Evolutionary conservation across 495 filamentous ascomycete genomes (phyloP).

Genomic region (Penicillium cinerascens): DNA sequence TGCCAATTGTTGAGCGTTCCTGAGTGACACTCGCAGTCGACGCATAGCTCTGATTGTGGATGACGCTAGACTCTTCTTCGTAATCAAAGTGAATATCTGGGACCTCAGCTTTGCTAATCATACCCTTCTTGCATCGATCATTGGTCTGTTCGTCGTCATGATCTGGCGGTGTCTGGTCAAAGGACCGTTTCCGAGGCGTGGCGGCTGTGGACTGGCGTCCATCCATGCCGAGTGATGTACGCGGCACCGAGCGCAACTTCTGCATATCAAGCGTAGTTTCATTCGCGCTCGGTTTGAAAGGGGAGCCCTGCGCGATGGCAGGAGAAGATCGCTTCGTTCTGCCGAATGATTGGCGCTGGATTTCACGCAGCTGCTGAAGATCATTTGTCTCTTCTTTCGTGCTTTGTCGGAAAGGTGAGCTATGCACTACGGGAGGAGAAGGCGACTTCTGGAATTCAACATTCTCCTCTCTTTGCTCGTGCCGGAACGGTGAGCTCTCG

Average conservation of each 20-base stretch:
- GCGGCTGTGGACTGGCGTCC: slow-evolving; percentile 2
- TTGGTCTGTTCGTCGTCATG: slow-evolving; percentile 17
- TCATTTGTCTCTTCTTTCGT: slow-evolving; percentile 33
- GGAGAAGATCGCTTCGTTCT: slow-evolving; percentile 1
- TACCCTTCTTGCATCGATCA: slow-evolving; percentile 34
- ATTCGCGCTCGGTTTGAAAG: neutral
- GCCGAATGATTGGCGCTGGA: neutral
- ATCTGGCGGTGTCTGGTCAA: slow-evolving; percentile 36
- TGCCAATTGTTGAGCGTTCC: slow-evolving; percentile 26
- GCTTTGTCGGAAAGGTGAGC: slow-evolving; percentile 36
- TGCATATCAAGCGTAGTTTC: slow-evolving; percentile 10
- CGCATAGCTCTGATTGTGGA: slow-evolving; percentile 20
- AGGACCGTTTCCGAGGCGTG: slow-evolving; percentile 39
- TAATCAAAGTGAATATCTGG: slow-evolving; percentile 30
- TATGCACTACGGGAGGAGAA: slow-evolving; percentile 9
- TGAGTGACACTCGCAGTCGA: slow-evolving; percentile 15
- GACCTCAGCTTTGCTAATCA: slow-evolving; percentile 18
- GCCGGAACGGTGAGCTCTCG: slow-evolving; percentile 16
- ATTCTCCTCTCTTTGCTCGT: slow-evolving; percentile 31
- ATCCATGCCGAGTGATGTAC: slow-evolving; percentile 12
- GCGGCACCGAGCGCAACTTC: slow-evolving; percentile 11
- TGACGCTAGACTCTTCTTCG: slow-evolving; percentile 30
- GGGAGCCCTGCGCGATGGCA: neutral
- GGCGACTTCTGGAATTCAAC: slow-evolving; percentile 24
- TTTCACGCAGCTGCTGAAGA: neutral